Evolutionary conservation across 2,329 filamentous ascomycete species (phyloP).

Genomic region (Raffaelea deltoideospora): DNA sequence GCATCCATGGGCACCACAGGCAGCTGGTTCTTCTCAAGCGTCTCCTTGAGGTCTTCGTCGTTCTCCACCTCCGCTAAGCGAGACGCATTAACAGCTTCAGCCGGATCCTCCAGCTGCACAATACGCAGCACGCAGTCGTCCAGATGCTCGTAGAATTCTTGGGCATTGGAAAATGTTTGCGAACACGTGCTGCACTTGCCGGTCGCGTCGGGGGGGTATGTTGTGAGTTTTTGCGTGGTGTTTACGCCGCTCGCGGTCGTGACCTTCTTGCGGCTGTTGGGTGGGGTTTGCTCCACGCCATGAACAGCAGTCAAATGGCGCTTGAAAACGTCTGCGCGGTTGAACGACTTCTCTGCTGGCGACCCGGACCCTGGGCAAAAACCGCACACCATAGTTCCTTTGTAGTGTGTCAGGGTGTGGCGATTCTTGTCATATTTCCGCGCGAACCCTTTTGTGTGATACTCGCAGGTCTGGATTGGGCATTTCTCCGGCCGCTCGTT

Average conservation of each 20-base stretch:
- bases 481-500: constrained; percentile 87
- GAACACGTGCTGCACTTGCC: constrained; percentile 95
- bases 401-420: constrained; percentile 89
- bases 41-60: constrained; percentile 45
- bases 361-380: constrained; percentile 86
- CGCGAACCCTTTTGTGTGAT: constrained; percentile 82
- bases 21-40: constrained; percentile 48
- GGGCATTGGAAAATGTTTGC: constrained; percentile 76
- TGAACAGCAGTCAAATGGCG: constrained; percentile 82
- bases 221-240: constrained; percentile 48
- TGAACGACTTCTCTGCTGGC: constrained; percentile 85
- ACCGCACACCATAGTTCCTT: constrained; percentile 91
- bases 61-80: constrained; percentile 51
- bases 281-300: constrained; percentile 81
- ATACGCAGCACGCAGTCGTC: constrained; percentile 61
- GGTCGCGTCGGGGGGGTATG: constrained; percentile 62
- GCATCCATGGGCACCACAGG: constrained; percentile 28
- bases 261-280: constrained; percentile 71
- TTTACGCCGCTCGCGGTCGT: constrained; percentile 19
- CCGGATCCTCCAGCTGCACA: constrained; percentile 55
- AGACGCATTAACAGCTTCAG: constrained; percentile 52
- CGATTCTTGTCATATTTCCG: constrained; percentile 95
- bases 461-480: constrained; percentile 82
- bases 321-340: constrained; percentile 92
- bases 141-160: constrained; percentile 97